Evolutionary conservation across 306 rosid species (phyloP), one percentile per base, ranked within the genome.

Genomic region (Quercus agrifolia): DNA sequence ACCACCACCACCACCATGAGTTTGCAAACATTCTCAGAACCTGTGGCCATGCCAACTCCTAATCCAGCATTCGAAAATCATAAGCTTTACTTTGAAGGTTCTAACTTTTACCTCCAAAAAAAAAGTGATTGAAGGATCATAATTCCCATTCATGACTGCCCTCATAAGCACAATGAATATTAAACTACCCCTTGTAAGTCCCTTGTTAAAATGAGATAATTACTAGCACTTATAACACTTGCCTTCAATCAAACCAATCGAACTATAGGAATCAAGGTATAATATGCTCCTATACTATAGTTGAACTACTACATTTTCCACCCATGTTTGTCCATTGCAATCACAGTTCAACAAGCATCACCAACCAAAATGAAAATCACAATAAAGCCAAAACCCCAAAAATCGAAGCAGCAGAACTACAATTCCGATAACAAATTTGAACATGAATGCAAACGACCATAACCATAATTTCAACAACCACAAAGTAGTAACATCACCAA

Each of bases 401-500:
- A 41, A 41, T 11, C 12, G 0, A 41, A 41, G 46, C 46, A 67
- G 20, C 9, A 18, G 21, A 35, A 33, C 10, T 19, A 33, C 44
- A 63, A 33, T 33, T 67, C 71, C 71, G 0, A 27, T 68, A 68
- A 19, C 38, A 6, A 68, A 10, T 35, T n/a, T 4, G 0, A 35
- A 10, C 17, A 4, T 33, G 17, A 38, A 68, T 10, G 38, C 55
- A 44, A 25, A 56, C 13, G 49, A 31, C 66, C 67, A 41, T 69
- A 31, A 75, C 56, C 70, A 79, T 64, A 30, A 64, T 30, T 64
- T 64, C 70, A 61, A 85, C 5, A 21, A 76, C 41, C 57, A 49
- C 67, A 52, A 58, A 72, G 38, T 9, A 64, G 61, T 52, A 20
- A 67, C 76, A 71, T 35, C 25, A 17, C 46, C 46, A 41, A 8